A percentile compares a stretch with the other conserved stretches of the same genome.
Evolutionary conservation across 2,329 filamentous ascomycete species (phyloP).

Genomic region (Fusarium aywerte): DNA sequence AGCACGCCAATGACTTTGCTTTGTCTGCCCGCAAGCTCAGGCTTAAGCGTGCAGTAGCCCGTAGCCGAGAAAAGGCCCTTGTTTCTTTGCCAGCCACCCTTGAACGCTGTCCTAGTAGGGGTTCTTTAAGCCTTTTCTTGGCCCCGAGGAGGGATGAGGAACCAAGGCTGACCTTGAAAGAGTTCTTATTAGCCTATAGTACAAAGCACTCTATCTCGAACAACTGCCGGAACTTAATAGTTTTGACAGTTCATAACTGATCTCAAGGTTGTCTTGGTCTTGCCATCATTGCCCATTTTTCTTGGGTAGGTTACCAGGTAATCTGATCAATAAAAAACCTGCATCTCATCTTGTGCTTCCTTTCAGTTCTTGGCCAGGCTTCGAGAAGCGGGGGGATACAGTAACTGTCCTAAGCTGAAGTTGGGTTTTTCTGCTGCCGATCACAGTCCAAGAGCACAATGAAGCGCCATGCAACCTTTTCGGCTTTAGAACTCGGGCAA

Average conservation of each 20-base stretch:
- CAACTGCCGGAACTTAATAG: constrained; percentile 27
- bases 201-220: constrained; percentile 2
- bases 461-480: constrained; percentile 33
- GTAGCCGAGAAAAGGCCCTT: constrained; percentile 18
- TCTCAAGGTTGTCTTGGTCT: background rate
- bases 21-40: constrained; percentile 25
- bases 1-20: constrained; percentile 14
- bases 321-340: background rate
- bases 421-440: constrained; percentile 30
- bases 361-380: constrained; percentile 33
- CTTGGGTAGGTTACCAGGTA: too few species aligned
- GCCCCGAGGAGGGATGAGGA: constrained; percentile 9
- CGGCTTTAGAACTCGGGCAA: constrained; percentile 18
- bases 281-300: background rate
- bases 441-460: too few species aligned
- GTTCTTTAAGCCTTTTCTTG: constrained; percentile 3
- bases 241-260: background rate
- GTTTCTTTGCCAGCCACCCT: constrained; percentile 31
- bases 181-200: constrained; percentile 18
- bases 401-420: background rate
- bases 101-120: constrained; percentile 27
- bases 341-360: constrained; percentile 11
- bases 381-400: constrained; percentile 38
- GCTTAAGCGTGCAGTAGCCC: constrained; percentile 25
- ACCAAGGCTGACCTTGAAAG: constrained; percentile 15